These are phyloP conservation scores for Phragmites australis DNA, from an alignment of 176 grass and related monocot species.

Conservation along the genomic window DNA sequence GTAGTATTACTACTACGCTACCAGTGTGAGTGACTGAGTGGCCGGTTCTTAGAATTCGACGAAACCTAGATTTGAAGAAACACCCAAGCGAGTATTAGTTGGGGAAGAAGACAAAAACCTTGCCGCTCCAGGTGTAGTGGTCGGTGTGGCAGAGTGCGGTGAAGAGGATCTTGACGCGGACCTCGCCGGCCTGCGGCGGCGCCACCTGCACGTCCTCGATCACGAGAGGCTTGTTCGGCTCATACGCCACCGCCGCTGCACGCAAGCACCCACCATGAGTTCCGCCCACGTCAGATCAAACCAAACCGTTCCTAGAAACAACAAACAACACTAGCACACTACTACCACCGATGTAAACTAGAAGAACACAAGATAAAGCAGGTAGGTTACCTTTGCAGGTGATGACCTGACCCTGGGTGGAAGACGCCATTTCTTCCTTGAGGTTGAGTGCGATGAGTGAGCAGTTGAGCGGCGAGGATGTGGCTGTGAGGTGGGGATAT, in stretches of 20 bases:
- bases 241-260: conserved; percentile 91
- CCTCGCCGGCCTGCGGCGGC: conserved; percentile 96
- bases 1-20: not conserved
- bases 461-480: not conserved
- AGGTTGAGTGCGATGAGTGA: not conserved
- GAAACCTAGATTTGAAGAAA: conserved; percentile 40
- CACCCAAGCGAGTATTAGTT: not conserved
- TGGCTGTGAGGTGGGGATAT: conserved; percentile 21
- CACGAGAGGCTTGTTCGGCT: conserved; percentile 80
- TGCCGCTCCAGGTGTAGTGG: conserved; percentile 98
- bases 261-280: not conserved
- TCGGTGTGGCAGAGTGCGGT: conserved; percentile 97
- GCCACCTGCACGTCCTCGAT: conserved; percentile 97
- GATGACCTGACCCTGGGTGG: conserved; percentile 89
- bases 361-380: not conserved
- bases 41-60: not conserved
- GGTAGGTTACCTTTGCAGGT: conserved; percentile 85
- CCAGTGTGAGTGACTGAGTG: not conserved
- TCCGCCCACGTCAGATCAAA: conserved; percentile 36
- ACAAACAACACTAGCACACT: not conserved
- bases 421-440: conserved; percentile 41
- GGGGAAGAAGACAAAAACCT: conserved; percentile 46
- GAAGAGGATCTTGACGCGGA: conserved; percentile 90
- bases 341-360: not conserved
- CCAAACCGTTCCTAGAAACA: not conserved